Evolutionary conservation across 75 land plant species (phyloP), one percentile per base, ranked within the genome.

Genomic region (Isoetes taiwanensis): DNA sequence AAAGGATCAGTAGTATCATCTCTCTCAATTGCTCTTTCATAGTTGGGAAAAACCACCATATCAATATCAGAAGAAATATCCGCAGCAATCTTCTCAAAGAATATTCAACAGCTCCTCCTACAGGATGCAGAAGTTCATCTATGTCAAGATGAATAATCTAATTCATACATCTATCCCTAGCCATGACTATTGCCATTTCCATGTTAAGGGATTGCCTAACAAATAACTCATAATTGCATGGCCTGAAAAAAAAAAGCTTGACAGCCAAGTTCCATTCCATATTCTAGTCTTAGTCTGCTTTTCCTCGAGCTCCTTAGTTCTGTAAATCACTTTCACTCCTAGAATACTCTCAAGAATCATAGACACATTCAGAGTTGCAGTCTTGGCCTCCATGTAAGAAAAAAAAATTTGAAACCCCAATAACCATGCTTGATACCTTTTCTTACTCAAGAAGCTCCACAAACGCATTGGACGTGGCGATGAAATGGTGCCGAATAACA

Each of bases 151-250:
- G 50, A 8, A 46, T 46, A 23, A 46, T 46, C 50, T 23, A 46
- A 23, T 46, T 23, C 50, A 46, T 46, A 6, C 16, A 16, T 5
- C 21, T 23, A 5, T 46, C 50, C 12, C 50, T 19, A 23, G 50
- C 50, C 50, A 46, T 46, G 50, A 46, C 50, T 5, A 46, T 46
- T 4, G 50, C 50, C 50, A 46, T 46, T 23, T 46, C 50, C 50
- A 46, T 46, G 50, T 46, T 46, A 23, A 46, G 50, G 4, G 50
- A 46, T 23, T 46, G 50, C 19, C 50, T 5, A 8, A 46, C 50
- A 23, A 46, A 46, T 6, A 46, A 23, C 50, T 46, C 50, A 23
- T 46, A 46, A 23, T 46, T 46, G 16, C 50, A 46, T 6, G 50
- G 50, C 19, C 50, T 5, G 50, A 46, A 46, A 23, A 46, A 46